Base-by-base conservation (phyloP, 2,329 filamentous ascomycete genomes). In the Hypoxylon sp. region DNA sequence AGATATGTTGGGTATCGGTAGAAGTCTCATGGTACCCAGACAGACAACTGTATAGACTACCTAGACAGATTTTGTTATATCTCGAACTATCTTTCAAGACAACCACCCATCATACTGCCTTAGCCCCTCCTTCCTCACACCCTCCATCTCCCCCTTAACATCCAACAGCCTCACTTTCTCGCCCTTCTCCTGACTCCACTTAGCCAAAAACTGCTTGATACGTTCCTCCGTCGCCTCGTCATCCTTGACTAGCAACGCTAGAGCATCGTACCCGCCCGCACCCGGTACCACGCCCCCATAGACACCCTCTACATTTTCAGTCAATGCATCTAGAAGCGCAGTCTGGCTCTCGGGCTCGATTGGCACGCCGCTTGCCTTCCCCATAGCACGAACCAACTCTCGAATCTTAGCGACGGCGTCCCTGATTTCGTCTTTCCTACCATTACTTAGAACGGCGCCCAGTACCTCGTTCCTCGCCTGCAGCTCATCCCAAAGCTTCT, bases 271-370 rank as follows among this genome's bases (percentile, higher is more conserved):
- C 0, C 96, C 96, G 9, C 96, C 96, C 0, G 96, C 96, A 0
- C 96, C 96, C 0, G 96, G 96, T 0, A 98, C 96, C 0, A 98
- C 94, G 0, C 94, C 96, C 0, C 94, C 94, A 71, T 94, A 88
- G 2, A 98, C 94, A 5, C 95, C 96, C 0, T 91, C 86, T 1
- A 98, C 82, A 3, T 74, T 76, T n/a, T 81, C 79, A 3, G 85
- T 87, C 63, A 95, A 85, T 9, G 90, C 92, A 80, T 99, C 92
- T 37, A 99, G 82, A 66, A 99, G 84, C 76, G 88, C 87, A 1
- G 94, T 97, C 85, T 99, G 96, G 73, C 91, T 90, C 46, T 84
- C 84, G 0, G 96, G 96, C 84, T 99, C 96, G 72, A 99, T 94
- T 3, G 94, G 94, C 6, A 97, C 94, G 0, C 85, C 89, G 57